Conservation (phyloP, 2,329 filamentous ascomycete genomes). For the Fusarium sp. region DNA sequence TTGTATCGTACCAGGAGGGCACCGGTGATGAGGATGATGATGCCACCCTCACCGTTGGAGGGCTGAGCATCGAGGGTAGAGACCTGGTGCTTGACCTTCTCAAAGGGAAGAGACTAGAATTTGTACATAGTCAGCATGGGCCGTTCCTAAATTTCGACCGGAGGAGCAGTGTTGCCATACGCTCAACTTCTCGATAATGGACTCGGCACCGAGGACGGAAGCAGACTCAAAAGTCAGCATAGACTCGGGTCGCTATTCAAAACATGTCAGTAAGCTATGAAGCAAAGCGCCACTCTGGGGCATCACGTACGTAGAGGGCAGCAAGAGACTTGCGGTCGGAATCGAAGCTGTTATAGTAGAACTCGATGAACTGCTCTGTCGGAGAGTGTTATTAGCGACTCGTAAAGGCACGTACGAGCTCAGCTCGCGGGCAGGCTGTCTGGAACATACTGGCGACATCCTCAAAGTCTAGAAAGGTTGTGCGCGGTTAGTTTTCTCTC, state of each 20-base stretch:
- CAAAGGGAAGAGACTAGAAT: conserved; percentile 75
- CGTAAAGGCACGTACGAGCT: background rate
- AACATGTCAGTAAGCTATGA: conserved; percentile 7
- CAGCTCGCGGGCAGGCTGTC: conserved; percentile 2
- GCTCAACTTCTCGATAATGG: conserved; percentile 80
- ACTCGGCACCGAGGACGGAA: conserved; percentile 67
- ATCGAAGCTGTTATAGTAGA: conserved; percentile 93
- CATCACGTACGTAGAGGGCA: conserved; percentile 78
- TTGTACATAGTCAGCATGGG: conserved; percentile 16
- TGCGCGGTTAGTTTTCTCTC: conserved; percentile 42
- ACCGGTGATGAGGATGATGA: conserved; percentile 89
- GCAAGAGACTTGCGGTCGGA: conserved; percentile 68
- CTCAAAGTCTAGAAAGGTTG: conserved; percentile 51
- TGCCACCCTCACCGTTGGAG: conserved; percentile 66
- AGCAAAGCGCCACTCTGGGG: conserved; percentile 41
- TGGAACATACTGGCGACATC: conserved; percentile 56
- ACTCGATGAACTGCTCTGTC: conserved; percentile 83
- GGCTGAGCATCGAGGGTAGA: conserved; percentile 85
- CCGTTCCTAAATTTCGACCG: no score
- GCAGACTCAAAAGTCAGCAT: conserved; percentile 92
- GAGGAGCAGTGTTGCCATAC: conserved; percentile 62
- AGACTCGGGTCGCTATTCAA: conserved; percentile 57
- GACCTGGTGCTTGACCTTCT: conserved; percentile 80
- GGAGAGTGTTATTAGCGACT: conserved; percentile 6
- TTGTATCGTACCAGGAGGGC: conserved; percentile 72